A percentile compares a stretch with the other conserved stretches of the same genome.
phyloP scores from a whole-genome alignment of 2,329 filamentous ascomycete genomes.

The Penicillium brasilianum region DNA sequence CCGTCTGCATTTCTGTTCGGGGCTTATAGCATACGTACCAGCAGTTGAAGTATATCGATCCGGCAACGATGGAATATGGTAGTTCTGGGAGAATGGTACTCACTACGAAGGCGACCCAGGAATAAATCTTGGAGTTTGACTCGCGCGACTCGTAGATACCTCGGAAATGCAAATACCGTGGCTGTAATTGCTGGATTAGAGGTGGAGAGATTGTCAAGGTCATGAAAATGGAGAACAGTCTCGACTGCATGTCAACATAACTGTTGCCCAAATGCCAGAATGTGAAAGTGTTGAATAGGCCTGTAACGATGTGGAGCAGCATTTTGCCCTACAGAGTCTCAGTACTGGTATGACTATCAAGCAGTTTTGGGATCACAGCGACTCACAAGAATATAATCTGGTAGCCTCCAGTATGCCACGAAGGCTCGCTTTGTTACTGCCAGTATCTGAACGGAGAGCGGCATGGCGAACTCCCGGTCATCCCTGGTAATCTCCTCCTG shows the following conservation, averaged over 20 bases:
- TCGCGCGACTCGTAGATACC: slow-evolving; percentile 74
- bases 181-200: slow-evolving; percentile 77
- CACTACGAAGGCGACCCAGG: slow-evolving; percentile 72
- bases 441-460: slow-evolving; percentile 58
- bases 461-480: slow-evolving; percentile 67
- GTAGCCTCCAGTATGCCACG: slow-evolving; percentile 67
- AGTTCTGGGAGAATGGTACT: slow-evolving; percentile 71
- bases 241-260: slow-evolving; percentile 68
- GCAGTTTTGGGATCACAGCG: background rate
- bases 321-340: slow-evolving; percentile 61
- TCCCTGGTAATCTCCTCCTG: slow-evolving; percentile 51
- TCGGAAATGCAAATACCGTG: slow-evolving; percentile 69
- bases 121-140: slow-evolving; percentile 78
- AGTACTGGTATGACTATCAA: background rate
- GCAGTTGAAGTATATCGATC: slow-evolving; percentile 67
- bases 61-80: slow-evolving; percentile 70
- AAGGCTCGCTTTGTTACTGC: slow-evolving; percentile 64
- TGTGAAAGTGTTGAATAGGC: slow-evolving; percentile 72
- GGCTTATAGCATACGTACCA: slow-evolving; percentile 54
- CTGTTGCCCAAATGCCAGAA: slow-evolving; percentile 67
- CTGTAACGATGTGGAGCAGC: slow-evolving; percentile 65
- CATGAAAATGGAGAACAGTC: slow-evolving; percentile 78
- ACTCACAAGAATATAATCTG: slow-evolving; percentile 59
- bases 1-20: background rate
- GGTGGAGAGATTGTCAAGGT: slow-evolving; percentile 75